These are phyloP conservation scores for Suillus tomentosus DNA, from an alignment of 768 basidiomycete genomes.

Conservation along the genomic window DNA sequence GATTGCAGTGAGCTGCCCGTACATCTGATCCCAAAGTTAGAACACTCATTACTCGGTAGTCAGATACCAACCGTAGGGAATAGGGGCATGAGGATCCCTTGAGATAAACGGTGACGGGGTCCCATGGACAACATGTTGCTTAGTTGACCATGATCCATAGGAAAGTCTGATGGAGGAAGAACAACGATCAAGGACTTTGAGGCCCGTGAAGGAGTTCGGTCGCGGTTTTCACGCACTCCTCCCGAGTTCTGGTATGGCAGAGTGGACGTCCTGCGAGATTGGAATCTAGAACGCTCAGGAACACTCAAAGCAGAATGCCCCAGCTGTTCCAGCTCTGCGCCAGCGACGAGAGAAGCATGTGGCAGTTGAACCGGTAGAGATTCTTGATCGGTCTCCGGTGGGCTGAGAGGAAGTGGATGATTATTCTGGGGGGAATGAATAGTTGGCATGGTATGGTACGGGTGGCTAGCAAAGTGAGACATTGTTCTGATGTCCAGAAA, in stretches of 20 bases:
- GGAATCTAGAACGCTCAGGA: conserved; percentile 23
- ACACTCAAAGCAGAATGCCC: background rate
- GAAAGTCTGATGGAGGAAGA: conserved; percentile 60
- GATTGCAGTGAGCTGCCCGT: conserved; percentile 74
- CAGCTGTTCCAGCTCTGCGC: conserved; percentile 20
- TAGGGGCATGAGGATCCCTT: conserved; percentile 75
- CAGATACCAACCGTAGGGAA: conserved; percentile 59
- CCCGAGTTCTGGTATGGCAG: conserved; percentile 57
- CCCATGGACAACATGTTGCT: conserved; percentile 61
- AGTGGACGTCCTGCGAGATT: conserved; percentile 48
- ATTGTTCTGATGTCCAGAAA: conserved; percentile 26
- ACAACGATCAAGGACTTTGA: conserved; percentile 65
- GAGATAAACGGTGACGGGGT: conserved; percentile 59
- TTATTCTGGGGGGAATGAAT: conserved; percentile 36
- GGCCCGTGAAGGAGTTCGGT: conserved; percentile 39
- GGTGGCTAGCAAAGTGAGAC: conserved; percentile 45
- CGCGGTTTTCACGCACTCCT: conserved; percentile 45
- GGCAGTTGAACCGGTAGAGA: conserved; percentile 7
- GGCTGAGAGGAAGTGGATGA: conserved; percentile 35
- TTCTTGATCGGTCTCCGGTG: conserved; percentile 42
- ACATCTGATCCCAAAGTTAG: conserved; percentile 52
- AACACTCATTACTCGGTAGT: conserved; percentile 3
- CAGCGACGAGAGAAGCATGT: background rate
- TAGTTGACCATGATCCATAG: conserved; percentile 58
- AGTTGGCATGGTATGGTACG: conserved; percentile 42